Conservation (phyloP, 2,329 filamentous ascomycete species). For the Emergomyces africanus region DNA sequence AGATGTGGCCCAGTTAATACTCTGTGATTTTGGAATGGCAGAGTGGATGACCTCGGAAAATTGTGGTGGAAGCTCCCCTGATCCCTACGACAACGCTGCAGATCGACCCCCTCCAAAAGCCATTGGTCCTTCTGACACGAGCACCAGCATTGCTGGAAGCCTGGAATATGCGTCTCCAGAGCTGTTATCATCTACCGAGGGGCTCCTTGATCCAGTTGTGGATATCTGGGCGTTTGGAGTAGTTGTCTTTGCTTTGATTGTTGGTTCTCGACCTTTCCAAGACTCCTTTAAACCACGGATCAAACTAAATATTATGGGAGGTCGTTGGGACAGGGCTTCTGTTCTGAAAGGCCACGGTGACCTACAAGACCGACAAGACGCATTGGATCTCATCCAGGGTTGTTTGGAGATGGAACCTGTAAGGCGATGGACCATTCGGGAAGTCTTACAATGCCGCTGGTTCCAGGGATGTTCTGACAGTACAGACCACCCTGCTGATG, state of each 20-base stretch:
- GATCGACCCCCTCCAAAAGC: constrained; percentile 37
- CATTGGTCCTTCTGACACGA: constrained; percentile 44
- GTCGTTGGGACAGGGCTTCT: constrained; percentile 44
- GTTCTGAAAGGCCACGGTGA: constrained; percentile 33
- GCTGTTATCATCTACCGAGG: constrained; percentile 27
- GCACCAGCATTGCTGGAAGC: constrained; percentile 47
- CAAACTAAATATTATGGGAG: constrained; percentile 45
- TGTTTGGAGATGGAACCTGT: constrained; percentile 47
- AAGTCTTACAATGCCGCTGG: constrained; percentile 45
- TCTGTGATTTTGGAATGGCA: constrained; percentile 59
- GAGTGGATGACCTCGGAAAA: constrained; percentile 50
- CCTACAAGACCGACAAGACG: constrained; percentile 28
- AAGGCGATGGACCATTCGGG: constrained; percentile 44
- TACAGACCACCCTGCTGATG: constrained; percentile 19
- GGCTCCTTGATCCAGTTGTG: constrained; percentile 38
- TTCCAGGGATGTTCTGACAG: constrained; percentile 31
- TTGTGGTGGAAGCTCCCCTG: constrained; percentile 34
- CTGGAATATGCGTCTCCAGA: constrained; percentile 42
- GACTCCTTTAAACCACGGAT: constrained; percentile 47
- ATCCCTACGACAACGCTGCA: constrained; percentile 34
- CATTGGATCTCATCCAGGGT: constrained; percentile 44
- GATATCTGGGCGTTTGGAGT: constrained; percentile 58
- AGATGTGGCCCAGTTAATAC: constrained; percentile 39
- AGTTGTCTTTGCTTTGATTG: constrained; percentile 47
- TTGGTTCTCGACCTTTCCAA: constrained; percentile 50